These are phyloP conservation scores for Colletotrichum brevisporum DNA, from an alignment of 2,329 filamentous ascomycete species.

Conservation along the genomic window DNA sequence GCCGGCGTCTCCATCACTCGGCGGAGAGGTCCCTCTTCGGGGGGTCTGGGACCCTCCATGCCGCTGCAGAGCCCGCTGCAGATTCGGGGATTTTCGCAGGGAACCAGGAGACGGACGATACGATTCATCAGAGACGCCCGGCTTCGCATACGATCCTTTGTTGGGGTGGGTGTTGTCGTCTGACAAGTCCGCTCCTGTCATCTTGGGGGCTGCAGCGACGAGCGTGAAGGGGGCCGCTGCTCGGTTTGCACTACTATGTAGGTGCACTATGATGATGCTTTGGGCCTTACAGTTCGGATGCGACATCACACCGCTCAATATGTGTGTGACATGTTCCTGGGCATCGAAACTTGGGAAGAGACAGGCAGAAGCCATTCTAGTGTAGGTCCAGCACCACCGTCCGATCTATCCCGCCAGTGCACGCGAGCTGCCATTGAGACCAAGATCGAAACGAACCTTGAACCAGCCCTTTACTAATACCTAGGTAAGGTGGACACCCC, in stretches of 20 bases:
- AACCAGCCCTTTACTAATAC: constrained; percentile 16
- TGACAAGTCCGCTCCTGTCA: background rate
- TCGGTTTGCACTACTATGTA: too few relatives aligned
- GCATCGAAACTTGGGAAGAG: constrained; percentile 5
- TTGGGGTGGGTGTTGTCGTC: background rate
- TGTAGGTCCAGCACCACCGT: constrained; percentile 15
- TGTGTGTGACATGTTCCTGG: constrained; percentile 21
- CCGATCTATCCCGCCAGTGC: constrained; percentile 31
- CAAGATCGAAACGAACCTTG: constrained; percentile 38
- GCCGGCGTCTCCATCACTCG: constrained; percentile 31
- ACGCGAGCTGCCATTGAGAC: constrained; percentile 34
- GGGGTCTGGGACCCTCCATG: constrained; percentile 34
- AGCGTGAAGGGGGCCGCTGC: background rate
- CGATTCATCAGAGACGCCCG: constrained; percentile 23
- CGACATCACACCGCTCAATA: constrained; percentile 32
- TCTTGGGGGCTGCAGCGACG: background rate
- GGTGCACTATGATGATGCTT: background rate
- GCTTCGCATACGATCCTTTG: constrained; percentile 7
- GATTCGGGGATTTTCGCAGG: constrained; percentile 39
- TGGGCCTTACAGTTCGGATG: constrained; percentile 23
- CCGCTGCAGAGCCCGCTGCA: constrained; percentile 40
- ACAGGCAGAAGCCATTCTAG: constrained; percentile 22
- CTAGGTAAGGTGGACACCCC: constrained; percentile 10
- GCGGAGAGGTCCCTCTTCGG: constrained; percentile 24
- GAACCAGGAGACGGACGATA: constrained; percentile 21